These are phyloP conservation scores for Ophiocordyceps robertsii DNA, from an alignment of 2,329 filamentous ascomycete species.

Conservation along the genomic window DNA sequence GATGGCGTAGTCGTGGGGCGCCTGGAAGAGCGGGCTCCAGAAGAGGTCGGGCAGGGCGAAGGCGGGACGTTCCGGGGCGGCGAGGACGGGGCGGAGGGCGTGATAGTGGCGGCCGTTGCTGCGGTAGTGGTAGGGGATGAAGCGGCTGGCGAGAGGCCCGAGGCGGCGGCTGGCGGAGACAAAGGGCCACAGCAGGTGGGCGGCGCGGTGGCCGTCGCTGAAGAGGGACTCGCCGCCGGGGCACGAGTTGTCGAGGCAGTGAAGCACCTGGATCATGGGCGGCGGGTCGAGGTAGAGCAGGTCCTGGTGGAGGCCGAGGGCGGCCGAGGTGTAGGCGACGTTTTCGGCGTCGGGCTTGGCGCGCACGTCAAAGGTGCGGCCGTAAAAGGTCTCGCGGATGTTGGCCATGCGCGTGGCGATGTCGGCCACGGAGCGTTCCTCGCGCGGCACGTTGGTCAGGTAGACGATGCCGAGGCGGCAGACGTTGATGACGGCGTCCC, in stretches of 20 bases:
- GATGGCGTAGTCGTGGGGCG: conserved; percentile 22
- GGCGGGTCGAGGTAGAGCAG: conserved; percentile 72
- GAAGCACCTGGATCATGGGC: conserved; percentile 74
- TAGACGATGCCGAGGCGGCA: conserved; percentile 61
- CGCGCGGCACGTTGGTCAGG: conserved; percentile 58
- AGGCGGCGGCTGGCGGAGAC: conserved; percentile 2
- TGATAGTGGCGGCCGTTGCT: conserved; percentile 53
- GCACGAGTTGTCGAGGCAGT: conserved; percentile 73
- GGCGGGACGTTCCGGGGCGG: too few species aligned
- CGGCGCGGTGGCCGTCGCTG: conserved; percentile 58
- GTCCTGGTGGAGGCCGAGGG: conserved; percentile 86
- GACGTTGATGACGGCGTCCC: conserved; percentile 48
- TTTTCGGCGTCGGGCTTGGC: conserved; percentile 77
- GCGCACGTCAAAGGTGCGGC: conserved; percentile 77
- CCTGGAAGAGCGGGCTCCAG: conserved; percentile 77
- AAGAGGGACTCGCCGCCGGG: conserved; percentile 79
- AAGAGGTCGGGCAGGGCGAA: too few species aligned
- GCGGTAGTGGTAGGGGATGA: conserved; percentile 54
- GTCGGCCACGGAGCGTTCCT: conserved; percentile 48
- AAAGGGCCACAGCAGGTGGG: conserved; percentile 17
- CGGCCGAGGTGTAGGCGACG: conserved; percentile 75
- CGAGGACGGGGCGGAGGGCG: conserved; percentile 41
- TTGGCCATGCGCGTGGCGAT: conserved; percentile 64
- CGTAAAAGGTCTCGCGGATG: conserved; percentile 82
- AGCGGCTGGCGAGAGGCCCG: conserved; percentile 5